Conservation (phyloP, 108 stramenopile species). For the Fragilariopsis cylindrus region DNA sequence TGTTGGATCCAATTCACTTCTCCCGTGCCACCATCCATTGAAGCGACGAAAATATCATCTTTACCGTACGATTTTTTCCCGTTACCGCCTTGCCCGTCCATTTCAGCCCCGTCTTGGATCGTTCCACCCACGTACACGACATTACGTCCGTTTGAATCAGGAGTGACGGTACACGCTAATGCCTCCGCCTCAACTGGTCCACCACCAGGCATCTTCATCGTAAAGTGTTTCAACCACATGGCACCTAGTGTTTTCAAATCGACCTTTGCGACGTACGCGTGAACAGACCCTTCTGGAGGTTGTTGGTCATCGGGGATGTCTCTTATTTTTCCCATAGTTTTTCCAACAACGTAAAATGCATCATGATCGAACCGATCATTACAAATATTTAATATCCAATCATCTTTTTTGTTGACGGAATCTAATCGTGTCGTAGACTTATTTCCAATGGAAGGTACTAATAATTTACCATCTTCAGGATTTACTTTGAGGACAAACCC, state of each 20-base stretch:
- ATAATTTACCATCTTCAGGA: constrained; percentile 19
- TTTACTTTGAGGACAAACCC: constrained; percentile 48
- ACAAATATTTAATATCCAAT: constrained; percentile 38
- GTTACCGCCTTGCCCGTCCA: constrained; percentile 1
- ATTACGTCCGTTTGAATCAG: constrained; percentile 12
- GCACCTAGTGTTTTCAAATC: constrained; percentile 15
- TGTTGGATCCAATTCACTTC: constrained; percentile 39
- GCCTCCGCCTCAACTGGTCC: constrained; percentile 16
- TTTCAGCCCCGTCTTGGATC: constrained; percentile 21
- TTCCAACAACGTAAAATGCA: constrained; percentile 42
- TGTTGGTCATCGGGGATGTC: constrained; percentile 16
- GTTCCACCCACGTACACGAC: constrained; percentile 35
- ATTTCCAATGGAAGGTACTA: not conserved
- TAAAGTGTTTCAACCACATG: constrained; percentile 33
- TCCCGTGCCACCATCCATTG: constrained; percentile 36
- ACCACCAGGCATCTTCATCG: constrained; percentile 8
- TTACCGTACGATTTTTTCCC: constrained; percentile 21
- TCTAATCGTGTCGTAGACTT: constrained; percentile 22
- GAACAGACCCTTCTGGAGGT: constrained; percentile 21
- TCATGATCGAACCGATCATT: constrained; percentile 27
- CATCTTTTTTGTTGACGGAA: constrained; percentile 36
- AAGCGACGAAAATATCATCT: constrained; percentile 45
- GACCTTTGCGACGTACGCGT: constrained; percentile 35
- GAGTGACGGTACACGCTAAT: constrained; percentile 24
- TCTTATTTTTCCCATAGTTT: constrained; percentile 31